Evolutionary conservation across 176 grass and related monocot genomes (phyloP), one percentile per base, ranked within the genome.

Genomic region (Cymbopogon citratus): DNA sequence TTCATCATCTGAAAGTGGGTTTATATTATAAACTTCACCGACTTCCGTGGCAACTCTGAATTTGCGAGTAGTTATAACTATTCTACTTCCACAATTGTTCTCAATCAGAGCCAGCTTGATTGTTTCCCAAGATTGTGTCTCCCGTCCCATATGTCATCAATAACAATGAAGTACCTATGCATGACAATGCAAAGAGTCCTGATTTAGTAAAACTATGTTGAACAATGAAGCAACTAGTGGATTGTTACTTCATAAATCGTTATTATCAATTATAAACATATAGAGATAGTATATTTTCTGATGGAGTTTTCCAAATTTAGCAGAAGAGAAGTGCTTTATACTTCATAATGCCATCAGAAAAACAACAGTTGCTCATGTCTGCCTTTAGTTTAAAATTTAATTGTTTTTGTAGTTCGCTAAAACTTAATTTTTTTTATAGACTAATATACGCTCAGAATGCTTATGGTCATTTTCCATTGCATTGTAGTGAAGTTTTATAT

Each of bases 141-240:
- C 65, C 65, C 65, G 38, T 67, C 65, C 65, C 65, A 67, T 67
- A 67, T 38, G 16, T 67, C 65, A 67, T 67, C 65, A 67, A 67
- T 38, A n/a, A 67, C 33, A 38, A 67, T 38, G 65, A 67, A 38
- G 65, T 67, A 67, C 65, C 65, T 67, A 67, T 38, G 33, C 19
- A 67, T n/a, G 9, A 67, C 0, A 36, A 12, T 5, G 64, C 7
- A 67, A 66, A 66, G 18, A 38, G 18, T 18, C 33, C 1, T 38
- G 8, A 11, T 1, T 67, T 38, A 67, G 18, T n/a, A 38, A 67
- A 67, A 38, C 18, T 21, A 38, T 21, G 1, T 61, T 2, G 4
- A 61, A 0, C 24, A 61, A 3, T 0, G 1, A 67, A 36, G 64
- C 64, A 66, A 35, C 1, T 35, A 66, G 2, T 67, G 31, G 16